phyloP scores from a whole-genome alignment of 768 basidiomycete species.

The Fibroporia radiculosa region DNA sequence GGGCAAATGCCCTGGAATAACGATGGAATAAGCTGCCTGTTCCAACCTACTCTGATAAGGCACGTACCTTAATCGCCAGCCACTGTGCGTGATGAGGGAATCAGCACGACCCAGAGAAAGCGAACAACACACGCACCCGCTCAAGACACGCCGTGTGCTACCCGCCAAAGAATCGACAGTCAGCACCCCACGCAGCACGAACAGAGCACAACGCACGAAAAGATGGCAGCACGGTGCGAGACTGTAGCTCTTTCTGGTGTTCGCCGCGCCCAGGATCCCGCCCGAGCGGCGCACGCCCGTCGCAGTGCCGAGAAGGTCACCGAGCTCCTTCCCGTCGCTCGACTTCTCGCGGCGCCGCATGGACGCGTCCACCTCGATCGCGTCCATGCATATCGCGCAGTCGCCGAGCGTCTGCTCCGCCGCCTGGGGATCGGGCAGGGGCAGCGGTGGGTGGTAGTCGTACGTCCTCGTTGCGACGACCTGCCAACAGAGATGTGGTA shows the following conservation, averaged over 20 bases:
- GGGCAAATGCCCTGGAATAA: conserved; percentile 73
- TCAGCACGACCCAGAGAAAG: conserved; percentile 5
- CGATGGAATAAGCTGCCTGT: not conserved
- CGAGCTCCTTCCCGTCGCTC: conserved; percentile 38
- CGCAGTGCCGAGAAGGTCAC: conserved; percentile 43
- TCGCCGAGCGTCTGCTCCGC: conserved; percentile 74
- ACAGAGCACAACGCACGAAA: conserved; percentile 48
- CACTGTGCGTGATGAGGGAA: conserved; percentile 54
- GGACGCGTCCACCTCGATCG: conserved; percentile 35
- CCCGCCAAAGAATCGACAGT: not conserved
- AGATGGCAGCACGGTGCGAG: conserved; percentile 85
- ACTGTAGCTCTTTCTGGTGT: conserved; percentile 60
- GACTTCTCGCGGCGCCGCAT: conserved; percentile 7
- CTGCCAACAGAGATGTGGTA: conserved; percentile 27
- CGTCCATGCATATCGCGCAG: conserved; percentile 92
- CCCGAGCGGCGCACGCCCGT: conserved; percentile 11
- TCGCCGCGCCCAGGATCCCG: conserved; percentile 32
- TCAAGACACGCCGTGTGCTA: conserved; percentile 86
- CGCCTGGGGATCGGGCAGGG: conserved; percentile 64
- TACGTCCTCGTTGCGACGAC: conserved; percentile 55
- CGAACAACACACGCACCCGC: conserved; percentile 23
- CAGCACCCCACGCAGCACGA: not conserved
- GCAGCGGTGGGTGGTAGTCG: conserved; percentile 81
- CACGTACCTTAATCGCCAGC: conserved; percentile 63
- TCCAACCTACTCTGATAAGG: not conserved